These are phyloP conservation scores for Penicillium atrosanguineum DNA, from an alignment of 495 filamentous ascomycete genomes.

Conservation along the genomic window DNA sequence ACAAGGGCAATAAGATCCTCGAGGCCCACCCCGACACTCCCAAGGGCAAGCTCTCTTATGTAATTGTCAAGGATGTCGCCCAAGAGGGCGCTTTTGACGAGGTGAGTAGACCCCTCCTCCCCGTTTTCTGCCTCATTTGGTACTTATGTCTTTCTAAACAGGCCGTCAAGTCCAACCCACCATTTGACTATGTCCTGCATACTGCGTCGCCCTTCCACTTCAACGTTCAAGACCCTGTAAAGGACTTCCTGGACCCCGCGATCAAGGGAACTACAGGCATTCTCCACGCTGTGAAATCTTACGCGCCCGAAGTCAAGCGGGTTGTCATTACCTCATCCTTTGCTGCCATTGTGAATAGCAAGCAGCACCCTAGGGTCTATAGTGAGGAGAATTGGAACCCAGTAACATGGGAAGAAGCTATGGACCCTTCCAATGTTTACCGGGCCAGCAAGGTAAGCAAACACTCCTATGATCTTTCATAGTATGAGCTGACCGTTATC, in stretches of 20 bases:
- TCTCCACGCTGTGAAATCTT: conserved; percentile 69
- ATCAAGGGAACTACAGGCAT: conserved; percentile 82
- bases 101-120: conserved; percentile 28
- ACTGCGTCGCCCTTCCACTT: conserved; percentile 86
- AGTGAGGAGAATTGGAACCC: conserved; percentile 82
- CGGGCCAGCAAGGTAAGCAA: conserved; percentile 58
- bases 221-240: conserved; percentile 67
- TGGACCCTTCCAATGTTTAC: conserved; percentile 60
- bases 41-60: conserved; percentile 67
- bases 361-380: conserved; percentile 55
- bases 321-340: conserved; percentile 87
- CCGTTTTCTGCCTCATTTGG: not conserved
- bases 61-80: conserved; percentile 82
- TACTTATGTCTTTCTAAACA: conserved; percentile 7
- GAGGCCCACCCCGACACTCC: conserved; percentile 58
- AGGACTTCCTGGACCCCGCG: conserved; percentile 80
- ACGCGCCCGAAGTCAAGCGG: conserved; percentile 73
- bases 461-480: not conserved
- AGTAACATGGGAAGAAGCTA: conserved; percentile 66
- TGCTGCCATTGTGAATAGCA: conserved; percentile 64
- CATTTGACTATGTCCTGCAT: conserved; percentile 83
- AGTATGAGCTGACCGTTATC: not conserved
- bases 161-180: conserved; percentile 66
- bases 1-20: conserved; percentile 75
- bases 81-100: conserved; percentile 73